Evolutionary conservation across 306 rosid genomes (phyloP).

Genomic region (Dalbergia oliveri): DNA sequence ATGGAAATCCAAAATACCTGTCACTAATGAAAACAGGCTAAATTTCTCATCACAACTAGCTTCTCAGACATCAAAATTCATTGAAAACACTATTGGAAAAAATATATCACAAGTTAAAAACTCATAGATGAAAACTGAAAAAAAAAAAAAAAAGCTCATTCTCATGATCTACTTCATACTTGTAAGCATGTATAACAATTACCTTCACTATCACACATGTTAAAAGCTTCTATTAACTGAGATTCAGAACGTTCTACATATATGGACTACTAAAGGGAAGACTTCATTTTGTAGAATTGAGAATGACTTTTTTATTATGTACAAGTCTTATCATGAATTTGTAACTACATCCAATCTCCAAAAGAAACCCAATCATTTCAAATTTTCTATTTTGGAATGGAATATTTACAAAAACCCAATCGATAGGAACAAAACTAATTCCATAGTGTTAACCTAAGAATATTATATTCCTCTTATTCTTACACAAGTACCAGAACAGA

Average conservation of each 20-base stretch:
- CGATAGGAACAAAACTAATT: neutral
- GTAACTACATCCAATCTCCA: neutral
- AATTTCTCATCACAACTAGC: neutral
- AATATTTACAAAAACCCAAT: neutral
- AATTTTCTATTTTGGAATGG: neutral
- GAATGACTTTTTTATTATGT: neutral
- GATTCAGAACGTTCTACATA: conserved; percentile 6
- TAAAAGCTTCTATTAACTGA: neutral
- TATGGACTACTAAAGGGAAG: conserved; percentile 3
- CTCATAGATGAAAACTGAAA: conserved; percentile 14
- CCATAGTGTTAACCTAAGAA: neutral
- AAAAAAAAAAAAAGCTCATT: neutral
- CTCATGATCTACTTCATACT: conserved; percentile 22
- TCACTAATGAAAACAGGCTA: conserved; percentile 29
- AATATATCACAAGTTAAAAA: conserved; percentile 21
- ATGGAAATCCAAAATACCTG: neutral
- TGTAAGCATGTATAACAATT: neutral
- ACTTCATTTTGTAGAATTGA: conserved; percentile 5
- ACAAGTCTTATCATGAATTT: neutral
- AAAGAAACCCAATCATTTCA: neutral
- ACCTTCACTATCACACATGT: neutral
- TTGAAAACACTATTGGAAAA: neutral
- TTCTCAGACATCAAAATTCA: conserved; percentile 28
- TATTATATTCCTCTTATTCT: neutral
- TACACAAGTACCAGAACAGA: neutral